Evolutionary conservation across 148 eudicot species (phyloP).

Genomic region (Cornus florida): DNA sequence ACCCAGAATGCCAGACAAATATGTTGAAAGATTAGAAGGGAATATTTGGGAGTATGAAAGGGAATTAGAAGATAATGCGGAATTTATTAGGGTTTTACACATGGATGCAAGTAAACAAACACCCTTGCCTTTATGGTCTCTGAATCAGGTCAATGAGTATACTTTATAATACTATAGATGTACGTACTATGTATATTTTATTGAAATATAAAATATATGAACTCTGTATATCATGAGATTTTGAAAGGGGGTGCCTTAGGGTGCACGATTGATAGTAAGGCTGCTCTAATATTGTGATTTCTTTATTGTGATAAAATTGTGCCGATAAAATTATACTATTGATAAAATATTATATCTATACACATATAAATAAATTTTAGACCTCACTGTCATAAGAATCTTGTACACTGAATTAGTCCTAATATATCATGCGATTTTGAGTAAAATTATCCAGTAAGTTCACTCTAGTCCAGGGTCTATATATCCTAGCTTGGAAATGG

Average conservation of each 20-base stretch:
- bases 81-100: constrained; percentile 20
- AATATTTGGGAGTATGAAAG: constrained; percentile 48
- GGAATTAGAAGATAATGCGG: constrained; percentile 45
- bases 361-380: too few relatives aligned
- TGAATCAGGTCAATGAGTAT: constrained; percentile 27
- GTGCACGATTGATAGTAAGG: too few relatives aligned
- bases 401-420: too few relatives aligned
- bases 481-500: constrained; percentile 9
- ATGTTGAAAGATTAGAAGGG: constrained; percentile 48
- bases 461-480: not conserved
- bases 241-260: not conserved
- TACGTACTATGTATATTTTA: not conserved
- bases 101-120: constrained; percentile 24
- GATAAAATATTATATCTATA: too few relatives aligned
- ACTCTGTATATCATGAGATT: not conserved
- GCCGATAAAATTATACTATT: too few relatives aligned
- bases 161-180: not conserved
- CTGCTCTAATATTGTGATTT: too few relatives aligned
- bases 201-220: too few relatives aligned
- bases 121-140: constrained; percentile 20
- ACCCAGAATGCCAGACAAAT: constrained; percentile 47
- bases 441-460: not conserved
- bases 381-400: too few relatives aligned
- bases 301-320: too few relatives aligned
- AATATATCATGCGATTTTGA: too few relatives aligned